Base-by-base conservation (phyloP, 1,284 basidiomycete species). In the Hemileia vastatrix region DNA sequence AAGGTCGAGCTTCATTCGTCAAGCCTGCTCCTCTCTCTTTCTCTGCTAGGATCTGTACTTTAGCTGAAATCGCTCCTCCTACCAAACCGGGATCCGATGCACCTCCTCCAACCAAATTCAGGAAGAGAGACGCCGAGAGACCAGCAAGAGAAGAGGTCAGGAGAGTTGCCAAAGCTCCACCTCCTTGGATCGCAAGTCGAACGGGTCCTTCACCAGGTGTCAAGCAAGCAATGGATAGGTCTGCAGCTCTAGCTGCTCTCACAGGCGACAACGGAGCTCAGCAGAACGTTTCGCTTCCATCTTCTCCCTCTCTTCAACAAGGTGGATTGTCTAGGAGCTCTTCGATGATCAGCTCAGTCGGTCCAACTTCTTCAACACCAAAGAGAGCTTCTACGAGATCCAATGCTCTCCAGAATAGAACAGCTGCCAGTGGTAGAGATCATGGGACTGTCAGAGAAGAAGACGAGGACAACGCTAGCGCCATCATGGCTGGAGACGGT, bases 171-270 rank as follows among this genome's bases (percentile, higher is more conserved):
- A 67, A 62, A 53, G 45, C 57, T 33, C 49, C 66, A 19, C 58
- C 68, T 27, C 67, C 68, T 3, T 69, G 68, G 68, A 64, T 69
- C 52, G 65, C 65, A 6, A 64, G 67, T 4, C 48, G 58, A 19
- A 48, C 54, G 24, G 21, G 27, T 45, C 18, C 51, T 32, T 27
- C 33, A n/a, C 6, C 55, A 33, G 11, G 21, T 45, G 6, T 57
- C 47, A 21, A 50, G 31, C 19, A 32, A 49, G 43, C 47, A 33
- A 44, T 47, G 55, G 21, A 33, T 57, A 3, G 47, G 32, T 1
- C 33, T 19, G 43, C 55, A 32, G 8, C 33, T n/a, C 6, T 57
- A 43, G 55, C 36, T 27, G 2, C 55, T 50, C 5, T 33, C 21
- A 15, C 13, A 23, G 15, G 27, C 23, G 9, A 11, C 53, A 45